Evolutionary conservation across 169 alveolate genomes (phyloP).

Genomic region (Plasmodium adleri): DNA sequence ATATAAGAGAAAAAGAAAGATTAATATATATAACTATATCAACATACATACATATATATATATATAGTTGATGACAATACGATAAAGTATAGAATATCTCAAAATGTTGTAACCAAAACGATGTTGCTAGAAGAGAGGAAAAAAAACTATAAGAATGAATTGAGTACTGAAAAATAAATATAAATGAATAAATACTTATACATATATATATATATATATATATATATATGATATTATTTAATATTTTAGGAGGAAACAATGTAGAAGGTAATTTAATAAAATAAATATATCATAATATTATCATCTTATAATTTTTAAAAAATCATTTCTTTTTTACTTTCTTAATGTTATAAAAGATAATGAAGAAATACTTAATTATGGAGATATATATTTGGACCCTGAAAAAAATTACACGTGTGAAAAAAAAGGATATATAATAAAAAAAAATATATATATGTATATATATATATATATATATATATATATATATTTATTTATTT

Average conservation of each 20-base stretch:
- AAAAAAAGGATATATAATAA: background rate
- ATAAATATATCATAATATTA: too few species aligned
- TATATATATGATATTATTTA: background rate
- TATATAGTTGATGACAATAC: constrained; percentile 13
- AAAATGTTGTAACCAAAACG: constrained; percentile 41
- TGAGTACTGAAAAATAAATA: constrained; percentile 12
- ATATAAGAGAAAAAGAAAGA: background rate
- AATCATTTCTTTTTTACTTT: background rate
- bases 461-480: background rate
- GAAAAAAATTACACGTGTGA: constrained; percentile 46
- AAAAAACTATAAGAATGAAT: constrained; percentile 20
- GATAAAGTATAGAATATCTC: constrained; percentile 20
- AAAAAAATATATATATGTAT: background rate
- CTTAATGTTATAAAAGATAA: constrained; percentile 6
- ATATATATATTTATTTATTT: background rate
- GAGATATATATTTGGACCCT: constrained; percentile 48
- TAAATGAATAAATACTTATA: background rate
- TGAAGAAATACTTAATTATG: constrained; percentile 2
- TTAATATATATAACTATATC: background rate
- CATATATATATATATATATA: background rate
- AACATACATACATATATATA: background rate
- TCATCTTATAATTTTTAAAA: too few species aligned
- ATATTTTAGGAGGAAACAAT: constrained; percentile 3
- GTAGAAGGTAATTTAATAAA: background rate
- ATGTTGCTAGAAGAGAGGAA: constrained; percentile 41